phyloP scores from a whole-genome alignment of 2,329 filamentous ascomycete genomes.

The Hymenoscyphus linearis region DNA sequence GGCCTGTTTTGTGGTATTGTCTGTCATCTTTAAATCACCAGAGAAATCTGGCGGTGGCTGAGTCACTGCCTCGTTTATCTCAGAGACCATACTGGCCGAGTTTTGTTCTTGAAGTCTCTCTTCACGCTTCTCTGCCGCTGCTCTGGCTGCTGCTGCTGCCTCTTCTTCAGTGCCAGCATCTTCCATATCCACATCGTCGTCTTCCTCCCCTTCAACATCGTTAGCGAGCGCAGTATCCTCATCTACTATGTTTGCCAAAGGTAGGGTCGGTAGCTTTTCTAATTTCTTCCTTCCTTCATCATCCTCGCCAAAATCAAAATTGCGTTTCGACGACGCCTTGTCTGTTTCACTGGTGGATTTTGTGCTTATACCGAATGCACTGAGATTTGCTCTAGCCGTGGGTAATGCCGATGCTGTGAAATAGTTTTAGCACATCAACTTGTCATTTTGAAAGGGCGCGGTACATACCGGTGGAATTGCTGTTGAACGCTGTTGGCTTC shows the following conservation, averaged over 20 bases:
- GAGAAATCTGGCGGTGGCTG: slow-evolving; percentile 38
- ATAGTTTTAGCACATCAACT: slow-evolving; percentile 13
- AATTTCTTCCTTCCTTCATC: slow-evolving; percentile 82
- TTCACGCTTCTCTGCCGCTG: slow-evolving; percentile 79
- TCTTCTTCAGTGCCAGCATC: slow-evolving; percentile 84
- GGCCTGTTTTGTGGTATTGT: slow-evolving; percentile 22
- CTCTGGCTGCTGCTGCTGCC: slow-evolving; percentile 75
- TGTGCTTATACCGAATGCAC: slow-evolving; percentile 73
- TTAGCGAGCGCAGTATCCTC: slow-evolving; percentile 48
- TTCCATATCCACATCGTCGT: slow-evolving; percentile 63
- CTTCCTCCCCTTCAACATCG: slow-evolving; percentile 59
- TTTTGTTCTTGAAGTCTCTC: slow-evolving; percentile 50
- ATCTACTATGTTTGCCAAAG: slow-evolving; percentile 57
- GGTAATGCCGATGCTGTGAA: slow-evolving; percentile 47
- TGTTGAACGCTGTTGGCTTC: slow-evolving; percentile 36
- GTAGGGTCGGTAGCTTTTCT: slow-evolving; percentile 78
- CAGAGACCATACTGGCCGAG: slow-evolving; percentile 29
- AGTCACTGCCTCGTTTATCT: slow-evolving; percentile 40
- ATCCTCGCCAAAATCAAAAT: slow-evolving; percentile 82
- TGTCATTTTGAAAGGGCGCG: background rate
- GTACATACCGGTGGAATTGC: slow-evolving; percentile 36
- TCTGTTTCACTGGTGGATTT: slow-evolving; percentile 62
- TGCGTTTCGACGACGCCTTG: slow-evolving; percentile 64
- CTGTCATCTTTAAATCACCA: slow-evolving; percentile 33
- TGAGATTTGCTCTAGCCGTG: slow-evolving; percentile 68